Percentiles rank a stretch among this genome's conserved stretches.
phyloP scores from a whole-genome alignment of 441 rosid species.

The Omphalea diandra region DNA sequence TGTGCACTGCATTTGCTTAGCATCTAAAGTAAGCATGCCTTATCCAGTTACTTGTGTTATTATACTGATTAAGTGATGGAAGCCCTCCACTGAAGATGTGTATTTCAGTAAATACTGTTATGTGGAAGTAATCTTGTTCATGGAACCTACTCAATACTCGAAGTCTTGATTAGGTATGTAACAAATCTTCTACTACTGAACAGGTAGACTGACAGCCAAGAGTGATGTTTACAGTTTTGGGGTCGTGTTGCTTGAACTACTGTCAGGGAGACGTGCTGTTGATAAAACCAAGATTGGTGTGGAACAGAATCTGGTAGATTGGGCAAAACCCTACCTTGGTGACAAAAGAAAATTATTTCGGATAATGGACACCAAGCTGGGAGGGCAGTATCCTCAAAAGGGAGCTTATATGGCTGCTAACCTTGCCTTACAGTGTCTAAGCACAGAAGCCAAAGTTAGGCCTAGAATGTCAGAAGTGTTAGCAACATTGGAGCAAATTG shows the following conservation, averaged over 20 bases:
- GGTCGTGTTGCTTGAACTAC: slow-evolving; percentile 75
- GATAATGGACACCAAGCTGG: slow-evolving; percentile 67
- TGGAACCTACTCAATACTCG: not conserved
- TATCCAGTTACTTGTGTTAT: no score
- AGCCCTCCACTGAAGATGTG: no score
- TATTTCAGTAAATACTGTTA: no score
- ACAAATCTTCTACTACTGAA: slow-evolving; percentile 25
- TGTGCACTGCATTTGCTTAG: not conserved
- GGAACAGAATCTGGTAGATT: slow-evolving; percentile 76
- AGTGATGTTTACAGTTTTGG: slow-evolving; percentile 92
- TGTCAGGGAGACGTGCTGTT: slow-evolving; percentile 73
- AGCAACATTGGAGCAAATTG: slow-evolving; percentile 43
- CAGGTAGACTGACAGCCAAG: slow-evolving; percentile 73
- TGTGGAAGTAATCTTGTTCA: not conserved
- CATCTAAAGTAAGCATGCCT: not conserved
- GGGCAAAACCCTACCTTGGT: slow-evolving; percentile 79
- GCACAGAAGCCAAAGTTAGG: slow-evolving; percentile 44
- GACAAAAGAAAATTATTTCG: slow-evolving; percentile 67
- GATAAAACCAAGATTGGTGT: slow-evolving; percentile 66
- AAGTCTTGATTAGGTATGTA: not conserved
- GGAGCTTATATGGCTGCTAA: slow-evolving; percentile 54
- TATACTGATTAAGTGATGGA: no score
- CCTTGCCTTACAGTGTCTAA: slow-evolving; percentile 57
- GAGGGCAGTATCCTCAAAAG: slow-evolving; percentile 72
- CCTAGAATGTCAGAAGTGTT: slow-evolving; percentile 71